Evolutionary conservation across 2,329 filamentous ascomycete species (phyloP).

Genomic region (Ustulina deusta): DNA sequence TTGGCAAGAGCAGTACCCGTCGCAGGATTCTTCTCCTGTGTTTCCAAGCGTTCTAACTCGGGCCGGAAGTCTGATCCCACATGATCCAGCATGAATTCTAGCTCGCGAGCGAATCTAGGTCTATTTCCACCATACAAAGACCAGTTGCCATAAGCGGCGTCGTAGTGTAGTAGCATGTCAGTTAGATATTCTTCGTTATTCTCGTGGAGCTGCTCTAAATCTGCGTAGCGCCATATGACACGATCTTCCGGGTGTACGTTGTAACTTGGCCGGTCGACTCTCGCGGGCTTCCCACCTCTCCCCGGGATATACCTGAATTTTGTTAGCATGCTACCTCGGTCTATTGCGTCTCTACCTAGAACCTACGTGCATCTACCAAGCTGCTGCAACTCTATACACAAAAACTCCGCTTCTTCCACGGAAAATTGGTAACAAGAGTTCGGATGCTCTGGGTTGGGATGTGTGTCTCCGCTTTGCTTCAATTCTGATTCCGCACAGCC

Average conservation of each 20-base stretch:
- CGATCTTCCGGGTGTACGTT: slow-evolving; percentile 49
- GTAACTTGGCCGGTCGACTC: slow-evolving; percentile 42
- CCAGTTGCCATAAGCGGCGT: slow-evolving; percentile 34
- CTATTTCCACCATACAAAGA: slow-evolving; percentile 24
- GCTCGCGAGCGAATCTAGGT: slow-evolving; percentile 32
- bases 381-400: slow-evolving; percentile 36
- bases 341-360: background rate
- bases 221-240: slow-evolving; percentile 48
- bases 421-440: slow-evolving; percentile 50
- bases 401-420: slow-evolving; percentile 41
- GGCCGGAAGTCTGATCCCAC: slow-evolving; percentile 28
- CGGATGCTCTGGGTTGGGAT: slow-evolving; percentile 39
- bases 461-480: slow-evolving; percentile 11
- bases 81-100: slow-evolving; percentile 40
- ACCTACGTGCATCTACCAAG: slow-evolving; percentile 48
- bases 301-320: slow-evolving; percentile 35
- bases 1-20: background rate
- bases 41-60: slow-evolving; percentile 35
- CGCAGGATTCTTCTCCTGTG: background rate
- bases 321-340: slow-evolving; percentile 33
- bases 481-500: slow-evolving; percentile 40
- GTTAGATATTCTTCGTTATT: slow-evolving; percentile 21
- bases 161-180: slow-evolving; percentile 33
- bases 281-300: slow-evolving; percentile 12
- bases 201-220: slow-evolving; percentile 3